These are phyloP conservation scores for Nymphaea thermarum DNA, from an alignment of 164 flowering plant species.

Conservation along the genomic window DNA sequence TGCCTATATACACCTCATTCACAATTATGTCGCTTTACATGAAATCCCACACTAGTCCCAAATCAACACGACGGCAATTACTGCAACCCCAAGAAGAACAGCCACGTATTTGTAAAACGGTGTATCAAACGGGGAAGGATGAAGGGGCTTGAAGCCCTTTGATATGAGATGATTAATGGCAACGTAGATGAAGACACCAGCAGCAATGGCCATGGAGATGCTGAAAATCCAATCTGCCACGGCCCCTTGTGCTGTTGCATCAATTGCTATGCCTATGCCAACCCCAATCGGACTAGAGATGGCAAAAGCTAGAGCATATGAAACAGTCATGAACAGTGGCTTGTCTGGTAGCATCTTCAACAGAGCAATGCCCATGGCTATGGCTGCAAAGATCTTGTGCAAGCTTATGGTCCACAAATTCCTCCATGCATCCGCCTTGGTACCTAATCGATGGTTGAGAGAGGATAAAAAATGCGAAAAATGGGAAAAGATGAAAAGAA, in stretches of 20 bases:
- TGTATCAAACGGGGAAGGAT: conserved; percentile 28
- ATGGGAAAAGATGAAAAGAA: no score
- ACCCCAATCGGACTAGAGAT: conserved; percentile 79
- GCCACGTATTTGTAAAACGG: conserved; percentile 53
- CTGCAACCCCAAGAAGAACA: conserved; percentile 53
- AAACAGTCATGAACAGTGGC: conserved; percentile 33
- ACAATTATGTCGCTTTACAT: no score
- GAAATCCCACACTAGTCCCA: conserved; percentile 36
- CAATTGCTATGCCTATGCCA: conserved; percentile 67
- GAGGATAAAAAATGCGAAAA: no score
- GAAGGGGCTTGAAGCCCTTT: conserved; percentile 54
- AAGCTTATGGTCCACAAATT: conserved; percentile 69
- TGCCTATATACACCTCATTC: no score
- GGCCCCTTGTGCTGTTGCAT: conserved; percentile 52
- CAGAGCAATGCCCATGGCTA: conserved; percentile 84
- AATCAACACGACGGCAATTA: conserved; percentile 73
- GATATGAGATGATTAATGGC: conserved; percentile 73
- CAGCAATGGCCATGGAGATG: conserved; percentile 69
- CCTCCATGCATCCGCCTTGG: conserved; percentile 72
- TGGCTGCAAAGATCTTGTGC: conserved; percentile 82
- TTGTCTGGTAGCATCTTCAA: conserved; percentile 61
- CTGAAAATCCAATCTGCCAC: conserved; percentile 74
- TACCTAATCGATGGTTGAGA: conserved; percentile 17
- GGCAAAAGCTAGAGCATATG: conserved; percentile 73
- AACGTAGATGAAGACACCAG: conserved; percentile 75